Conservation (phyloP, 2,329 filamentous ascomycete genomes). For the Dothidotthia symphoricarpi region DNA sequence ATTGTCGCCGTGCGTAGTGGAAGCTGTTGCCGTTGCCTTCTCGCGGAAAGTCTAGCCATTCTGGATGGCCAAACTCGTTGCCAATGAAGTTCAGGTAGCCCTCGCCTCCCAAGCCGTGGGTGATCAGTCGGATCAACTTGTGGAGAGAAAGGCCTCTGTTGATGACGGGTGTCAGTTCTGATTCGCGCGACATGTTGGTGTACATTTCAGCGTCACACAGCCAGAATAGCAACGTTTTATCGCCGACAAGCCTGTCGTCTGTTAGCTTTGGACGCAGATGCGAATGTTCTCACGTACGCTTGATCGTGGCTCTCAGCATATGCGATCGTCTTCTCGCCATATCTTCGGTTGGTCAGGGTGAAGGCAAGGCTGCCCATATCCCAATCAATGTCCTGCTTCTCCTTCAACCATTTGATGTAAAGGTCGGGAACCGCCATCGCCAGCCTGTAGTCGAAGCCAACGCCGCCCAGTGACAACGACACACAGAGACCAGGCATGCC, state of each 20-base stretch:
- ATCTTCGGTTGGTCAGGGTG: constrained; percentile 86
- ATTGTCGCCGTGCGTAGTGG: constrained; percentile 89
- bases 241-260: constrained; percentile 75
- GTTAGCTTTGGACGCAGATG: constrained; percentile 13
- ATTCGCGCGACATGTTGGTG: constrained; percentile 89
- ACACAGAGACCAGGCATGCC: constrained; percentile 98
- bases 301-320: constrained; percentile 98
- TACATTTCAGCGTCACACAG: constrained; percentile 97
- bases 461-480: constrained; percentile 77
- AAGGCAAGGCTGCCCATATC: constrained; percentile 81
- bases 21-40: constrained; percentile 91
- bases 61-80: constrained; percentile 97
- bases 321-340: constrained; percentile 97
- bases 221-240: constrained; percentile 98
- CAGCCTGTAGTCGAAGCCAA: constrained; percentile 95
- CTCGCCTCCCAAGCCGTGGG: constrained; percentile 87
- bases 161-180: constrained; percentile 82
- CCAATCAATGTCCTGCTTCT: constrained; percentile 87
- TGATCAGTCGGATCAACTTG: constrained; percentile 96
- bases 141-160: constrained; percentile 88
- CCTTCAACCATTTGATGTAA: constrained; percentile 98
- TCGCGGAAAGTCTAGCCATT: constrained; percentile 98
- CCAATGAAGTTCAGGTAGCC: constrained; percentile 98
- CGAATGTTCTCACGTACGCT: constrained; percentile 62
- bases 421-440: constrained; percentile 98